Percentiles rank a stretch among this genome's conserved stretches.
phyloP scores from a whole-genome alignment of 441 rosid species.

The Bocquillonia castaneifolia region DNA sequence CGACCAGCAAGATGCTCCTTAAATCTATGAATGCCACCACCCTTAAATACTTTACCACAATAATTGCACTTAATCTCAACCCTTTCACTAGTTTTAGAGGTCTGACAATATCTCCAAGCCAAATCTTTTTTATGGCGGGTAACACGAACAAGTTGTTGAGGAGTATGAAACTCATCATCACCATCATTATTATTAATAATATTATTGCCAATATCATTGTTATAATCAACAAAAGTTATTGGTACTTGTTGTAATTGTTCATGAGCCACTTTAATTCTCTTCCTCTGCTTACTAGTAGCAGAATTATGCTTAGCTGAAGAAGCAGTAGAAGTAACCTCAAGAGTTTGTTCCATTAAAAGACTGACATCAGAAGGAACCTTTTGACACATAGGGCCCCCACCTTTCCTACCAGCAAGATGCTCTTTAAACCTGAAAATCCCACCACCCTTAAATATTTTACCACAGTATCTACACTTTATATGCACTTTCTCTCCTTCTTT shows the following conservation, averaged over 20 bases:
- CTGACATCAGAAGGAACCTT: conserved; percentile 66
- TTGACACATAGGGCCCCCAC: conserved; percentile 74
- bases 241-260: neutral
- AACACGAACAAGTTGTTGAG: conserved; percentile 7
- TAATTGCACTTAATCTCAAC: conserved; percentile 71
- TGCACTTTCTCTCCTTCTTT: conserved; percentile 62
- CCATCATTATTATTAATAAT: neutral
- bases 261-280: conserved; percentile 29
- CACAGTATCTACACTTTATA: conserved; percentile 67
- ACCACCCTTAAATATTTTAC: conserved; percentile 82
- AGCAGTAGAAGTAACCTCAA: conserved; percentile 39
- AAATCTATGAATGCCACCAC: conserved; percentile 93
- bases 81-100: conserved; percentile 52
- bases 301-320: conserved; percentile 48
- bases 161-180: neutral
- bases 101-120: conserved; percentile 83
- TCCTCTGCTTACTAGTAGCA: conserved; percentile 40
- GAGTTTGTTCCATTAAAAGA: conserved; percentile 47
- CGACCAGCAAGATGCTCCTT: conserved; percentile 95
- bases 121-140: conserved; percentile 74
- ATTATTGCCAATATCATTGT: too few relatives aligned
- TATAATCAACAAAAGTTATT: too few relatives aligned
- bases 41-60: conserved; percentile 74
- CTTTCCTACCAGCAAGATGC: conserved; percentile 85
- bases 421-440: conserved; percentile 92